These are phyloP conservation scores for Didymosphaeria variabile DNA, from an alignment of 2,329 filamentous ascomycete genomes.

Conservation along the genomic window DNA sequence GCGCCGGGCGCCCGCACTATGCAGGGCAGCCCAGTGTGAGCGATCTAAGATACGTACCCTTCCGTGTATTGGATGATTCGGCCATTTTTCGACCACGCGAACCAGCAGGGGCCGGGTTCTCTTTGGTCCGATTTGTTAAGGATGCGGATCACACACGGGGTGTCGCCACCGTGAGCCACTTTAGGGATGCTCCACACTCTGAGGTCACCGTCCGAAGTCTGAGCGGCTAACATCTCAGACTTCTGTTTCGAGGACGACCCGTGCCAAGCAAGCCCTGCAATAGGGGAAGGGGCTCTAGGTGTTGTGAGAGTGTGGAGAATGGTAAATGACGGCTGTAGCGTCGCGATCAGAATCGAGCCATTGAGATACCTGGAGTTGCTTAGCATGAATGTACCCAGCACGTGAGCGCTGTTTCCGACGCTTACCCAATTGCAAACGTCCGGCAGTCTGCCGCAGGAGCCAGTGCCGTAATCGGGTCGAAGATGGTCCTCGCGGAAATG, in stretches of 20 bases:
- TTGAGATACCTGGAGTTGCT: conserved; percentile 79
- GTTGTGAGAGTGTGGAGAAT: conserved; percentile 93
- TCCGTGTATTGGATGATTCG: conserved; percentile 93
- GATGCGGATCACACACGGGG: conserved; percentile 87
- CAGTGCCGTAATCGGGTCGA: conserved; percentile 92
- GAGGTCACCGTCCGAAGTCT: conserved; percentile 90
- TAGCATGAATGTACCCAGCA: conserved; percentile 24
- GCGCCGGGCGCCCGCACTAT: conserved; percentile 25
- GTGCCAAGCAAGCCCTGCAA: conserved; percentile 91
- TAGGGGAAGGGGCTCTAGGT: conserved; percentile 82
- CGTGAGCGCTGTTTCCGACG: conserved; percentile 3
- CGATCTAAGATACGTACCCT: conserved; percentile 68
- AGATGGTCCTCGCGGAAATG: conserved; percentile 88
- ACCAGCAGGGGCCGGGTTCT: conserved; percentile 85
- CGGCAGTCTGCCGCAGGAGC: conserved; percentile 89
- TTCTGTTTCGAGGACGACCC: conserved; percentile 95
- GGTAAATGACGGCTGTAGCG: conserved; percentile 88
- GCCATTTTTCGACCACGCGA: conserved; percentile 98
- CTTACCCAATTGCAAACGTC: conserved; percentile 94
- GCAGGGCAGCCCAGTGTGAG: conserved; percentile 18
- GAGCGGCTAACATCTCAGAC: conserved; percentile 95
- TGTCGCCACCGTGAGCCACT: conserved; percentile 71
- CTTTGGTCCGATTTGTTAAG: conserved; percentile 81
- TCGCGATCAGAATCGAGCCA: conserved; percentile 89
- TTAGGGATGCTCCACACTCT: conserved; percentile 98